A percentile compares a stretch with the other conserved stretches of the same genome.
phyloP scores from a whole-genome alignment of 148 eudicot species.

The Fagopyrum esculentum region DNA sequence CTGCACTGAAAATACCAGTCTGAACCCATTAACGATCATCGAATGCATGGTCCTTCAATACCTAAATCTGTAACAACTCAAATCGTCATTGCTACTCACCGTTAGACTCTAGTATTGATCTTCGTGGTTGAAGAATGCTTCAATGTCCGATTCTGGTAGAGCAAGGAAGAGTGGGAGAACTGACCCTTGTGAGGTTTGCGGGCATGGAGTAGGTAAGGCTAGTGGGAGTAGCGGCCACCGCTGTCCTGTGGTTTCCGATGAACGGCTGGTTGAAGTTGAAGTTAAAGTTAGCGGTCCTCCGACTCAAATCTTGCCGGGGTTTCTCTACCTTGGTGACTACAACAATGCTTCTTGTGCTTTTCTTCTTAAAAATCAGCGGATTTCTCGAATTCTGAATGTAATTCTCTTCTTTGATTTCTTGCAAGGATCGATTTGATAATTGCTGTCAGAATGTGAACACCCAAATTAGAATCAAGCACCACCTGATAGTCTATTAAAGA shows the following conservation, averaged over 20 bases:
- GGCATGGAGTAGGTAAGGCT: slow-evolving; percentile 82
- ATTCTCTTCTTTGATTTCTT: slow-evolving; percentile 1
- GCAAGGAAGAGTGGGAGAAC: slow-evolving; percentile 95
- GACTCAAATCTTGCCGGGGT: slow-evolving; percentile 81
- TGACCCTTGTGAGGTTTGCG: slow-evolving; percentile 72
- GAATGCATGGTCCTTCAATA: slow-evolving; percentile 1
- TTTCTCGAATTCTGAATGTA: slow-evolving; percentile 84
- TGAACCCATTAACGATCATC: not conserved
- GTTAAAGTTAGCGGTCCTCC: slow-evolving; percentile 53
- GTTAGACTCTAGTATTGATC: not conserved
- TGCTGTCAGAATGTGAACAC: not conserved
- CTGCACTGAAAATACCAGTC: not conserved
- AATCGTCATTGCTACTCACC: not conserved
- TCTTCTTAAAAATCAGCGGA: slow-evolving; percentile 53
- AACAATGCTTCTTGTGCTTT: slow-evolving; percentile 90
- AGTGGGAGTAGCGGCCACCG: slow-evolving; percentile 90
- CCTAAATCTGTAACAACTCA: not conserved
- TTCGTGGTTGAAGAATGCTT: not conserved
- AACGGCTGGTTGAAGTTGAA: slow-evolving; percentile 17
- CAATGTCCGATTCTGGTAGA: not conserved
- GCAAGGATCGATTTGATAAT: not conserved
- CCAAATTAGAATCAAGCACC: not conserved
- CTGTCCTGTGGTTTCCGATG: slow-evolving; percentile 38
- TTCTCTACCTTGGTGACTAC: slow-evolving; percentile 75
- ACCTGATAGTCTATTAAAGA: not conserved